Conservation (phyloP, 495 filamentous ascomycete genomes). For the Penicillium soppii region DNA sequence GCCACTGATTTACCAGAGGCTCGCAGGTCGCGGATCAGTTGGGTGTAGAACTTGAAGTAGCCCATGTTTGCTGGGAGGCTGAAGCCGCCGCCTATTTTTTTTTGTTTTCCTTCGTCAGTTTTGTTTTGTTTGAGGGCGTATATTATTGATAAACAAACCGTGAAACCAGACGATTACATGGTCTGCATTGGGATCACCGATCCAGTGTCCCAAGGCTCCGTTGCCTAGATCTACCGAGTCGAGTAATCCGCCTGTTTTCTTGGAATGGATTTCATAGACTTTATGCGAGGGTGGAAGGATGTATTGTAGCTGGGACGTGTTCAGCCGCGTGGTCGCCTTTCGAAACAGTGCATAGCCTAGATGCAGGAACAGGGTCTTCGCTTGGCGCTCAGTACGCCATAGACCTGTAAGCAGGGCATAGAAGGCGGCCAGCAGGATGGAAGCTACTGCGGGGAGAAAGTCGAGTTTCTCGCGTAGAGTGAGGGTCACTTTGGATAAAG, state of each 20-base stretch:
- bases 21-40: slow-evolving; percentile 36
- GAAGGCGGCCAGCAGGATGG: slow-evolving; percentile 26
- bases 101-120: too few relatives aligned
- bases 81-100: slow-evolving; percentile 68
- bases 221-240: slow-evolving; percentile 49
- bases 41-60: slow-evolving; percentile 53
- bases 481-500: slow-evolving; percentile 20
- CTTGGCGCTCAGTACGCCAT: slow-evolving; percentile 35
- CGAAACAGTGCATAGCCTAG: slow-evolving; percentile 40
- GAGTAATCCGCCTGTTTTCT: slow-evolving; percentile 39
- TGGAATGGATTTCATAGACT: slow-evolving; percentile 47
- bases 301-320: slow-evolving; percentile 35
- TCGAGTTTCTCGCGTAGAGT: slow-evolving; percentile 35
- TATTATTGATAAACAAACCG: slow-evolving; percentile 35
- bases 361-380: slow-evolving; percentile 35
- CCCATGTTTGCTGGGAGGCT: slow-evolving; percentile 46
- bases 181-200: slow-evolving; percentile 52
- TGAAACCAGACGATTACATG: slow-evolving; percentile 61
- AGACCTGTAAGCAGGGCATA: slow-evolving; percentile 34
- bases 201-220: slow-evolving; percentile 59
- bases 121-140: neutral
- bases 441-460: slow-evolving; percentile 32
- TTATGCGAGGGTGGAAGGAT: slow-evolving; percentile 43
- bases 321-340: slow-evolving; percentile 32
- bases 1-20: slow-evolving; percentile 43